A percentile compares a stretch with the other conserved stretches of the same genome.
Conservation (phyloP, 2,329 filamentous ascomycete species). For the Penicillium rolfsii region DNA sequence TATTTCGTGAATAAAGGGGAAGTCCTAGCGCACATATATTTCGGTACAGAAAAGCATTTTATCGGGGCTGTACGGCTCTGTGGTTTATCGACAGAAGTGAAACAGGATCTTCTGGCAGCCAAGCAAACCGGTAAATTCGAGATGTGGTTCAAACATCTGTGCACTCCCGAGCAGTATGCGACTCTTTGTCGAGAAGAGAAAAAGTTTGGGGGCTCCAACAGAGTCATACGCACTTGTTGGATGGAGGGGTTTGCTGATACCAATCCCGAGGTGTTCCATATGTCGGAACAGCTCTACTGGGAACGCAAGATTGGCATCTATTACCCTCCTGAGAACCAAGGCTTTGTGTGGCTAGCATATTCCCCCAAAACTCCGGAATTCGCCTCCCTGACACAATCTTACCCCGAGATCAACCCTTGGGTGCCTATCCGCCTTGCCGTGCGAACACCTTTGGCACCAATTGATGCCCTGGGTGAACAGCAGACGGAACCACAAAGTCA, state of each 20-base stretch:
- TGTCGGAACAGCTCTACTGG: constrained; percentile 33
- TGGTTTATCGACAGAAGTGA: constrained; percentile 23
- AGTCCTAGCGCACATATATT: constrained; percentile 34
- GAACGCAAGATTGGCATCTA: constrained; percentile 37
- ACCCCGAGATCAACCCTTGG: neutral
- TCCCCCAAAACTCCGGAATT: constrained; percentile 32
- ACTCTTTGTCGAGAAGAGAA: constrained; percentile 34
- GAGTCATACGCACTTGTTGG: constrained; percentile 34
- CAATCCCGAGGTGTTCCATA: constrained; percentile 28
- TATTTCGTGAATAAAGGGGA: constrained; percentile 33
- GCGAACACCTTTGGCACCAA: constrained; percentile 22
- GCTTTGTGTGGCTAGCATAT: constrained; percentile 36
- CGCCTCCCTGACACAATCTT: constrained; percentile 27
- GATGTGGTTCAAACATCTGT: constrained; percentile 41
- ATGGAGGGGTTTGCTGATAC: constrained; percentile 41
- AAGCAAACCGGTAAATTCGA: constrained; percentile 19
- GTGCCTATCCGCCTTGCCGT: constrained; percentile 30
- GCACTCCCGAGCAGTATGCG: constrained; percentile 34
- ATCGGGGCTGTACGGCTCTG: constrained; percentile 39
- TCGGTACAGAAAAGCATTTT: constrained; percentile 33
- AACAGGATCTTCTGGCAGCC: constrained; percentile 22
- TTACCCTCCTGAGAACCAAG: constrained; percentile 17
- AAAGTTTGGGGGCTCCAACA: neutral
- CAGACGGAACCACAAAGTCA: too few species aligned
- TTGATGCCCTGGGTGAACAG: constrained; percentile 10